These are phyloP conservation scores for Fusarium tjaetaba DNA, from an alignment of 2,329 filamentous ascomycete species.

Conservation along the genomic window DNA sequence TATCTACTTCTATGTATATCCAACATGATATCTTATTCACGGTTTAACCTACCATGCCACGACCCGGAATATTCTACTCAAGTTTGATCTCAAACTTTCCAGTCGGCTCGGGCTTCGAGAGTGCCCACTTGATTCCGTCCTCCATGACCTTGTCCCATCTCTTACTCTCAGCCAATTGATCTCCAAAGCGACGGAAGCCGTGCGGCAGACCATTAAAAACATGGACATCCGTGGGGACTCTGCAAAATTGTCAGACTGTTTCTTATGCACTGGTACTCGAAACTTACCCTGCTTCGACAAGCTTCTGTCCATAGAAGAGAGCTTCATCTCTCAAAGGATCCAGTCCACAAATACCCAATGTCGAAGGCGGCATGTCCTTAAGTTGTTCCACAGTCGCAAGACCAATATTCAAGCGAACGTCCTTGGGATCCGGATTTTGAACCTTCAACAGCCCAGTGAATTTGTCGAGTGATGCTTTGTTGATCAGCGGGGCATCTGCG, in stretches of 20 bases:
- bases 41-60: fast-evolving
- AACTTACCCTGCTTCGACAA: slow-evolving; percentile 55
- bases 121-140: slow-evolving; percentile 55
- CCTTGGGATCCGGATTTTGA: slow-evolving; percentile 29
- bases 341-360: slow-evolving; percentile 56
- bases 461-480: slow-evolving; percentile 36
- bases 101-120: slow-evolving; percentile 48
- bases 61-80: neutral
- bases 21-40: neutral
- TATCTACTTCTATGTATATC: neutral
- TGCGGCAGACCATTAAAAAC: slow-evolving; percentile 65
- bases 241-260: slow-evolving; percentile 13
- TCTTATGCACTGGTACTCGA: fast-evolving
- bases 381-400: slow-evolving; percentile 47
- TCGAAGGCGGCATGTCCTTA: slow-evolving; percentile 54
- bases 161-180: slow-evolving; percentile 48
- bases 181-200: slow-evolving; percentile 55
- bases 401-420: slow-evolving; percentile 52
- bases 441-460: slow-evolving; percentile 46
- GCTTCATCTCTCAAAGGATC: slow-evolving; percentile 61
- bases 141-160: slow-evolving; percentile 57
- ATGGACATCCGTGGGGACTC: slow-evolving; percentile 58
- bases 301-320: slow-evolving; percentile 55
- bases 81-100: slow-evolving; percentile 39
- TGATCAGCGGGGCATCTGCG: slow-evolving; percentile 54